Percentiles rank a stretch among this genome's conserved stretches.
These are phyloP conservation scores for Aspergillus conjunctus DNA, from an alignment of 495 filamentous ascomycete genomes.

Conservation along the genomic window DNA sequence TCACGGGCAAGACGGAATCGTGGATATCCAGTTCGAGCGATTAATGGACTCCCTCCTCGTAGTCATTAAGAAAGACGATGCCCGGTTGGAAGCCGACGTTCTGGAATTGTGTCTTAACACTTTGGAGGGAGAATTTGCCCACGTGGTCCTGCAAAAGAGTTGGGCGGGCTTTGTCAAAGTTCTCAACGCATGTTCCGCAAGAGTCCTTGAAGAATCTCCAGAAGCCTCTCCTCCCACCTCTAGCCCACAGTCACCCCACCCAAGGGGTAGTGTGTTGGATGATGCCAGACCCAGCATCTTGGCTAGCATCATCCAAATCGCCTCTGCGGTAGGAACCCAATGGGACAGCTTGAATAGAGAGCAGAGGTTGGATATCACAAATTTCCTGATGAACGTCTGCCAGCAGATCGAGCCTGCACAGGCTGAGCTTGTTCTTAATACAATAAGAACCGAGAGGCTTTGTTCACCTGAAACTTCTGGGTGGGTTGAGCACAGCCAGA, in stretches of 20 bases:
- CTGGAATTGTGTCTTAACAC: constrained; percentile 50
- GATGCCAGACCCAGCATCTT: constrained; percentile 45
- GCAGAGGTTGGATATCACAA: constrained; percentile 41
- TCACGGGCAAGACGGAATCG: constrained; percentile 65
- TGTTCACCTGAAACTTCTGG: constrained; percentile 69
- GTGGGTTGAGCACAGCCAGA: constrained; percentile 66
- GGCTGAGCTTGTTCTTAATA: constrained; percentile 45
- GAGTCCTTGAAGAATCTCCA: constrained; percentile 44
- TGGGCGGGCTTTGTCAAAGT: constrained; percentile 40
- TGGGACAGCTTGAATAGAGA: constrained; percentile 46
- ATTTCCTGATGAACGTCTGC: constrained; percentile 42
- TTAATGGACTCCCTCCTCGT: constrained; percentile 60
- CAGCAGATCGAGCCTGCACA: constrained; percentile 47
- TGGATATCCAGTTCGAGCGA: constrained; percentile 51
- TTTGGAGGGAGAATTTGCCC: constrained; percentile 42
- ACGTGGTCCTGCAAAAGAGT: constrained; percentile 36
- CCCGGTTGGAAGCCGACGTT: constrained; percentile 58
- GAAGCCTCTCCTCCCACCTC: constrained; percentile 21
- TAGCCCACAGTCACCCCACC: constrained; percentile 27
- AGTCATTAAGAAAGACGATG: constrained; percentile 53
- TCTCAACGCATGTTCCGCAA: constrained; percentile 69
- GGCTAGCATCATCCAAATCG: constrained; percentile 42
- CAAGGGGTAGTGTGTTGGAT: constrained; percentile 32
- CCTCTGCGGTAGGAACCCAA: constrained; percentile 40
- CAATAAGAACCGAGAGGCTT: constrained; percentile 47